A percentile compares a stretch with the other conserved stretches of the same genome.
phyloP scores from a whole-genome alignment of 768 basidiomycete species.

The Leccinum longicurvipes region DNA sequence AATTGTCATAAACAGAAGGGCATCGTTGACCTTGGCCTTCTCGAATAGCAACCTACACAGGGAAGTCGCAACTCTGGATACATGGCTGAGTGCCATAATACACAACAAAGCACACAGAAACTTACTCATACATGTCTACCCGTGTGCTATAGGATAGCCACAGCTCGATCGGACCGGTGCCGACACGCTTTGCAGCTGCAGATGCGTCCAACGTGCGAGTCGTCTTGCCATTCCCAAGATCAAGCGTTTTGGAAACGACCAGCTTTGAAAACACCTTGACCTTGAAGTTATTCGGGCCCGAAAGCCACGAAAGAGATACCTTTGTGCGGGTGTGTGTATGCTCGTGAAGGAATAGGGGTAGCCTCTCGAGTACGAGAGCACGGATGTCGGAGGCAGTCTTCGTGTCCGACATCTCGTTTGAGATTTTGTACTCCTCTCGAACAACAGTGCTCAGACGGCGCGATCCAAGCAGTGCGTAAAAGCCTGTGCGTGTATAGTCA shows the following conservation, averaged over 20 bases:
- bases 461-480: conserved; percentile 78
- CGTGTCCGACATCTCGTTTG: conserved; percentile 47
- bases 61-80: conserved; percentile 72
- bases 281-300: conserved; percentile 57
- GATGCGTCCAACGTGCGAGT: conserved; percentile 66
- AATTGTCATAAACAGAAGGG: conserved; percentile 89
- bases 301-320: conserved; percentile 67
- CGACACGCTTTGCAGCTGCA: conserved; percentile 58
- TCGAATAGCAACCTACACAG: conserved; percentile 79
- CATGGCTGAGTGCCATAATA: conserved; percentile 1
- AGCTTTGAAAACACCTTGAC: conserved; percentile 69
- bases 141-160: conserved; percentile 74
- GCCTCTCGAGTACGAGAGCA: conserved; percentile 69
- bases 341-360: conserved; percentile 91
- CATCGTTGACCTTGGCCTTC: conserved; percentile 78
- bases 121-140: conserved; percentile 92
- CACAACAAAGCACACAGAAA: conserved; percentile 13
- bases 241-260: conserved; percentile 57
- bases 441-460: conserved; percentile 68
- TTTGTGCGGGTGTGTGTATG: conserved; percentile 64
- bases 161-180: conserved; percentile 63
- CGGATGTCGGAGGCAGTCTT: conserved; percentile 52
- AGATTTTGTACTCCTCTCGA: conserved; percentile 69
- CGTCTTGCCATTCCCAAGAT: conserved; percentile 45
- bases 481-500: conserved; percentile 38